A percentile compares a stretch with the other conserved stretches of the same genome.
Conservation (phyloP, 2,329 filamentous ascomycete species). For the Pseudocercospora macadamiae region DNA sequence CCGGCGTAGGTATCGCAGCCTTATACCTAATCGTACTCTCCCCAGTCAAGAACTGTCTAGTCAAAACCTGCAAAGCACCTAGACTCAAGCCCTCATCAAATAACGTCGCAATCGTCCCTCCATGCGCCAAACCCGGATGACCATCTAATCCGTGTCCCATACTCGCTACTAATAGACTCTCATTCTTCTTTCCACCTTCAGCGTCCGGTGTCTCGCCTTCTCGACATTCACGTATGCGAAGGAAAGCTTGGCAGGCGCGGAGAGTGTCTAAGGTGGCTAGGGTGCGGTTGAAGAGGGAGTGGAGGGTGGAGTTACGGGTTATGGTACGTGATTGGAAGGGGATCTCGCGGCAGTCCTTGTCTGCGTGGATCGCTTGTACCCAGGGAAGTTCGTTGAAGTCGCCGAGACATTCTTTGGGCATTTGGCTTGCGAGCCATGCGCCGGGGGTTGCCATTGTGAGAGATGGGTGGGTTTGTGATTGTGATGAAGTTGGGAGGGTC, state of each 20-base stretch:
- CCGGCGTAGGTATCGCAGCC: conserved; percentile 18
- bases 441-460: conserved; percentile 5
- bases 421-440: conserved; percentile 18
- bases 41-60: conserved; percentile 11
- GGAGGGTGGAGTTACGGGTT: conserved; percentile 14
- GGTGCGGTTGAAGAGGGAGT: conserved; percentile 15
- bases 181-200: conserved; percentile 14
- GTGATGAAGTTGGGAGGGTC: too few relatives aligned
- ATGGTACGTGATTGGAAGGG: conserved; percentile 14
- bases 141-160: conserved; percentile 17
- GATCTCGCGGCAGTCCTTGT: conserved; percentile 11
- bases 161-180: conserved; percentile 13
- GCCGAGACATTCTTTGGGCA: conserved; percentile 16
- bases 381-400: conserved; percentile 15
- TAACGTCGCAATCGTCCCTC: conserved; percentile 16
- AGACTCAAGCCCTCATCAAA: conserved; percentile 20
- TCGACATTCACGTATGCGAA: background rate
- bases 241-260: conserved; percentile 15
- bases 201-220: conserved; percentile 4
- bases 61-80: conserved; percentile 11
- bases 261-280: conserved; percentile 18
- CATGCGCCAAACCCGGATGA: conserved; percentile 14
- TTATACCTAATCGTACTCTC: conserved; percentile 17
- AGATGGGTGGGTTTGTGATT: too few relatives aligned
- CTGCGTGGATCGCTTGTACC: conserved; percentile 12